Evolutionary conservation across 2,329 filamentous ascomycete genomes (phyloP), one percentile per base, ranked within the genome.

Genomic region (Pyricularia sp.): DNA sequence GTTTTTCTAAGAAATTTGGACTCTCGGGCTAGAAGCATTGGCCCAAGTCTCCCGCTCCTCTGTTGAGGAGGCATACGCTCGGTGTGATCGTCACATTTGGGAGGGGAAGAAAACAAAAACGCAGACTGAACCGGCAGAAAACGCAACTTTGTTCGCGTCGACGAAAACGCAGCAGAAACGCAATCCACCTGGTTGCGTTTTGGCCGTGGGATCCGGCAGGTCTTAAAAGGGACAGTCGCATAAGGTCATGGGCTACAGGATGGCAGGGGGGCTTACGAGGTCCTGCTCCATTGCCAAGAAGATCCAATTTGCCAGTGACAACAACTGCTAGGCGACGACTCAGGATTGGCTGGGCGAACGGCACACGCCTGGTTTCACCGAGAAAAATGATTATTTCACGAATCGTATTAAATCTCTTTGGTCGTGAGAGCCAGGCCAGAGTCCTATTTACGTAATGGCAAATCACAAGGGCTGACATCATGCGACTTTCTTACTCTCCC

Each of bases 361-460:
- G 42, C 42, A n/a, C 42, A 50, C 17, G 42, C 6, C 42, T 3
- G 17, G 42, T 20, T 50, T 50, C 17, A 50, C 42, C 42, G 17
- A 50, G 33, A 50, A 10, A 20, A 20, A 50, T 50, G 42, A 50
- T 50, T 50, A 50, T 17, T 50, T n/a, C 17, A 50, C 42, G 42
- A 50, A 50, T 50, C 42, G 42, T n/a, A 61, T 61, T 26, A 10
- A 23, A 4, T 25, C 23, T 59, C n/a, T 10, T 59, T 59, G 23
- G 20, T 5, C 10, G 23, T 26, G 58, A 26, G 31, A 31, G 42
- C 33, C 9, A 11, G 64, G 6, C 2, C 64, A 66, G 36, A 66
- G 65, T 66, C 65, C 65, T 66, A 66, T 50, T 66, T 66, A 66
- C 65, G 33, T 66, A 66, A 66, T 66, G 26, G 65, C 33, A 14